Conservation (phyloP, 169 alveolate genomes). For the Plasmodium coatneyi region DNA sequence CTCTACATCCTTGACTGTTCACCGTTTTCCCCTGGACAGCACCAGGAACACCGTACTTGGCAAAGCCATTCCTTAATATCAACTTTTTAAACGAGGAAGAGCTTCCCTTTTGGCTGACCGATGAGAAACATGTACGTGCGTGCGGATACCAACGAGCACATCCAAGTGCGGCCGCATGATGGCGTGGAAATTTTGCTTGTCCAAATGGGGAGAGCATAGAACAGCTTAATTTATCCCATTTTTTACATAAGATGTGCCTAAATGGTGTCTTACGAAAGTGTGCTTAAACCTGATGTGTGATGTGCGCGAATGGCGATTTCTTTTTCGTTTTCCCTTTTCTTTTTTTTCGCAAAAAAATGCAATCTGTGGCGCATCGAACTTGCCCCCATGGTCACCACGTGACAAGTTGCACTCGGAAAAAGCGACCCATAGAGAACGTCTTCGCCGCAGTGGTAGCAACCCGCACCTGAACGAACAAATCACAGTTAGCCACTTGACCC, state of each 20-base stretch:
- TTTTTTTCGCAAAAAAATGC: background rate
- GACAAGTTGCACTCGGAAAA: background rate
- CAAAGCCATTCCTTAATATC: conserved; percentile 84
- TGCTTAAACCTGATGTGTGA: background rate
- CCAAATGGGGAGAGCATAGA: background rate
- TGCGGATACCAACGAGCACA: background rate
- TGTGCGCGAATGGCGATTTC: background rate
- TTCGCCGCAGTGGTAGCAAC: background rate
- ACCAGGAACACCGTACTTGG: conserved; percentile 78
- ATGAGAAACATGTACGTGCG: conserved; percentile 76
- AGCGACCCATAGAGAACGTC: background rate
- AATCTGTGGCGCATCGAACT: background rate
- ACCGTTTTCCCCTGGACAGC: background rate
- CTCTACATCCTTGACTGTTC: background rate
- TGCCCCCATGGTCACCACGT: background rate
- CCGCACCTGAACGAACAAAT: background rate
- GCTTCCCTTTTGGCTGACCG: conserved; percentile 78
- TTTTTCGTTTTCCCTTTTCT: background rate
- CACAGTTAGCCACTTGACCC: background rate
- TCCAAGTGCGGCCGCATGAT: conserved; percentile 2
- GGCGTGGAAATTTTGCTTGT: background rate
- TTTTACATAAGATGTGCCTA: background rate
- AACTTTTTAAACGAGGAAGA: conserved; percentile 68
- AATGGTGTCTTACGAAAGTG: background rate
- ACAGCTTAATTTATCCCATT: background rate